Evolutionary conservation across 306 rosid genomes (phyloP), one percentile per base, ranked within the genome.

Genomic region (Pyrus bretschneideri): DNA sequence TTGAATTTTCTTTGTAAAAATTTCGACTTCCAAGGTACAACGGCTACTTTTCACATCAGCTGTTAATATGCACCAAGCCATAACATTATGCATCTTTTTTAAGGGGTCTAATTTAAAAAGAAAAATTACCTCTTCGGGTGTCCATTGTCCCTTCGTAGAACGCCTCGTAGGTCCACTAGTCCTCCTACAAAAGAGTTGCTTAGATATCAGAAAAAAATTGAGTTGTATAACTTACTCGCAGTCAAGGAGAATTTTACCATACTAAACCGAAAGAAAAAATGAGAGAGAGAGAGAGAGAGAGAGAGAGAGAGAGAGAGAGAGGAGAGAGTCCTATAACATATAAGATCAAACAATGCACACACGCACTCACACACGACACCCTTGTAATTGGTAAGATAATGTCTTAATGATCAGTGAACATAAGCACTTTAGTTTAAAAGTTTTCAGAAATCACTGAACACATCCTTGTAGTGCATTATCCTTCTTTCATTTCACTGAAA

Each of bases 121-220:
- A 12, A 58, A 58, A 75, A 67, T 80, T 58, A 96, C 99, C 97
- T 96, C 99, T 80, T 91, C 96, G 35, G 93, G 71, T 1, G 97
- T 93, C 99, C 99, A 96, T 72, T 96, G 98, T 72, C 99, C 99
- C 87, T 96, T 96, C 0, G 99, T 91, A 77, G 99, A 96, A 70
- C 98, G 99, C 90, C 99, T 89, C 3, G 99, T 89, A 77, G 99
- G 99, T 75, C 98, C 99, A 80, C 87, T 96, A 54, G 99, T 93
- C 86, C 98, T 91, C 93, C 99, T 91, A 80, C 84, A 85, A 65
- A 54, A 65, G 68, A n/a, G 79, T 78, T 49, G 40, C 51, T 15
- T 13, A 64, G 18, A 11, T 13, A 74, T 78, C 60, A 82, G 55
- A 67, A 67, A 62, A 61, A 67, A 67, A 62, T n/a, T 69, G 46